Evolutionary conservation across 208 protist species (phyloP), one percentile per base, ranked within the genome.

Genomic region (Leishmania major): DNA sequence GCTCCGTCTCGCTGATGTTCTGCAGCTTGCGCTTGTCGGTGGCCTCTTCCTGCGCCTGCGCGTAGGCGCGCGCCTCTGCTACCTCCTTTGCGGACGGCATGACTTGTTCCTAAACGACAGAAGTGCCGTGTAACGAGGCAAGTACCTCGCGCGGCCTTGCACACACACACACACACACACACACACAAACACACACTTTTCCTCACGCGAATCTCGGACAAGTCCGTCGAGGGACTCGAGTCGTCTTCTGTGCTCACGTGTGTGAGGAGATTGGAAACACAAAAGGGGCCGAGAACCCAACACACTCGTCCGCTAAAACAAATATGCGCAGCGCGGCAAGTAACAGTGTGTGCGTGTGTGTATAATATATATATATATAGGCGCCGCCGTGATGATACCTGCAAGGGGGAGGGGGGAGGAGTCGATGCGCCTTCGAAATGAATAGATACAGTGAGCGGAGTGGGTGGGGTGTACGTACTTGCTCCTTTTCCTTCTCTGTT

Each of bases 1-100:
- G 77, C 72, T 97, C 92, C 67, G 91, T 87, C 51, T 90, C 85
- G 67, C 88, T 90, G 74, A 97, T 78, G 64, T 87, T 84, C 75
- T 72, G 76, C 28, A 49, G 11, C 35, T 80, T 71, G 28, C 66
- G 66, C 62, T 78, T 83, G 8, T 86, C 83, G 31, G 77, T 73
- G 0, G 85, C 85, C 51, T 90, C 81, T 67, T 69, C 83, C 43
- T 81, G 53, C 66, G 78, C 82, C 45, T 77, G 79, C 28, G 85
- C 82, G 64, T 83, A 73, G 13, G 79, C 86, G 6, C 88, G 81
- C 25, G 86, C 82, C 31, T 83, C 88, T 0, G 83, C 76, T 17
- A 82, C 62, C 35, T 86, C 74, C 80, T 84, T 85, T 1, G 81
- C 82, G 15, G 86, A 87, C 62, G 81, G 85, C 84, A 83, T 84